A percentile compares a stretch with the other conserved stretches of the same genome.
phyloP scores from a whole-genome alignment of 1,284 basidiomycete genomes.

The Marasmius fiardii region DNA sequence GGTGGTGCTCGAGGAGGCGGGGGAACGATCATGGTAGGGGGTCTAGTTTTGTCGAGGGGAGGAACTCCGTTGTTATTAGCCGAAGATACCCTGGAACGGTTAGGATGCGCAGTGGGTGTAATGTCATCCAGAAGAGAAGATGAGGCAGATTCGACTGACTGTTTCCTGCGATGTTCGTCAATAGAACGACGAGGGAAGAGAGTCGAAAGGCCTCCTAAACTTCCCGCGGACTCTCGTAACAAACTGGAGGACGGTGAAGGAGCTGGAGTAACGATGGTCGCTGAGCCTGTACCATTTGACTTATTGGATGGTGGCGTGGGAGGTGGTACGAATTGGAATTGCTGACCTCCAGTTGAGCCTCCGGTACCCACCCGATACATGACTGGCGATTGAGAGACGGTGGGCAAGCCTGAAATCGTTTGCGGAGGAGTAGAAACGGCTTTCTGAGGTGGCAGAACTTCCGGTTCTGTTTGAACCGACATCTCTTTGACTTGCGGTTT shows the following conservation, averaged over 20 bases:
- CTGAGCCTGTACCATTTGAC: conserved; percentile 15
- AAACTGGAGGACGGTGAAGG: conserved; percentile 41
- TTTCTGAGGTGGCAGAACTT: conserved; percentile 53
- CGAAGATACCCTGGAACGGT: conserved; percentile 56
- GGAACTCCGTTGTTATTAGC: conserved; percentile 23
- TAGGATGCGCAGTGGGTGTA: conserved; percentile 19
- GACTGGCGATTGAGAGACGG: conserved; percentile 27
- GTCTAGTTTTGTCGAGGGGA: conserved; percentile 71
- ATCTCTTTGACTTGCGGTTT: conserved; percentile 68
- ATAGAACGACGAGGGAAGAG: conserved; percentile 27
- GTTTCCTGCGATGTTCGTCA: conserved; percentile 37
- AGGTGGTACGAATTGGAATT: conserved; percentile 73
- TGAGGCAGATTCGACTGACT: conserved; percentile 63
- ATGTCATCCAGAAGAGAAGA: conserved; percentile 46
- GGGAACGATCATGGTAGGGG: conserved; percentile 82
- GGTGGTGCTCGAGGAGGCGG: conserved; percentile 83
- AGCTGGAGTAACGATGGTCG: conserved; percentile 12
- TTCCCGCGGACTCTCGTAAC: conserved; percentile 29
- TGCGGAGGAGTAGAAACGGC: conserved; percentile 23
- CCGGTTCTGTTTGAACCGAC: conserved; percentile 81
- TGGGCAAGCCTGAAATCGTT: conserved; percentile 24
- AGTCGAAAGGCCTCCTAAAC: conserved; percentile 7
- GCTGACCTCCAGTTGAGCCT: conserved; percentile 48
- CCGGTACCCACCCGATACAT: conserved; percentile 48
- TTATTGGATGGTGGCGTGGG: conserved; percentile 32